Base-by-base conservation (phyloP, 2,329 filamentous ascomycete genomes). In the Neopestalotiopsis rosae region DNA sequence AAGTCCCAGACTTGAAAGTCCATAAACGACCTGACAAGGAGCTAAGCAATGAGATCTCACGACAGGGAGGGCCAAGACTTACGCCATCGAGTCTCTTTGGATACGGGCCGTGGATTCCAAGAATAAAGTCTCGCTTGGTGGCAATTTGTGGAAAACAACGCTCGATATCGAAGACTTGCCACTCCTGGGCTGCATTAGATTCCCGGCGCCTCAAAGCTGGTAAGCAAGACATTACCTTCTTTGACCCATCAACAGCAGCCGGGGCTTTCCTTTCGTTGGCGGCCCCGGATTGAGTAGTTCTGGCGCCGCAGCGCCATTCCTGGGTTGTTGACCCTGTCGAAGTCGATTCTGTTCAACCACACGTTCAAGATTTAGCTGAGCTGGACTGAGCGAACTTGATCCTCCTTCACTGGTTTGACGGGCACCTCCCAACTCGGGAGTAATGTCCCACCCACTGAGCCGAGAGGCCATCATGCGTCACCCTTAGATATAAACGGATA, bases 1-100 rank as follows among this genome's bases (percentile, higher is more conserved):
- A 99, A 95, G 79, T 99, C 96, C 93, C 95, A 98, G 62, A 98
- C 94, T 82, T 98, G 95, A 74, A 98, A 98, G 79, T 98, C 95
- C 94, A 98, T 98, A 79, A 99, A 98, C 3, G 96, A 98, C 74
- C 94, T 98, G 69, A 20, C 58, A 3, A 7, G 10, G n/a, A n/a
- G n/a, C n/a, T 40, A 42, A 34, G n/a, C 30, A 20, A 34, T 30
- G 57, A 30, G 24, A 13, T 38, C 17, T 57, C 49, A 34, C 13
- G 20, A n/a, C 3, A 34, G n/a, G 30, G 1, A 64, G 20, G 20
- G 17, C 20, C 57, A 45, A 4, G 3, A 84, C 94, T 83, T 81
- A 98, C 95, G 96, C 94, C 86, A 98, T 95, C 3, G 93, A 94
- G 74, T 98, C 94, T 78, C 97, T 97, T 77, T 97, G 94, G 72